These are phyloP conservation scores for Stipa capillata DNA, from an alignment of 176 grass and related monocot species.

Conservation along the genomic window DNA sequence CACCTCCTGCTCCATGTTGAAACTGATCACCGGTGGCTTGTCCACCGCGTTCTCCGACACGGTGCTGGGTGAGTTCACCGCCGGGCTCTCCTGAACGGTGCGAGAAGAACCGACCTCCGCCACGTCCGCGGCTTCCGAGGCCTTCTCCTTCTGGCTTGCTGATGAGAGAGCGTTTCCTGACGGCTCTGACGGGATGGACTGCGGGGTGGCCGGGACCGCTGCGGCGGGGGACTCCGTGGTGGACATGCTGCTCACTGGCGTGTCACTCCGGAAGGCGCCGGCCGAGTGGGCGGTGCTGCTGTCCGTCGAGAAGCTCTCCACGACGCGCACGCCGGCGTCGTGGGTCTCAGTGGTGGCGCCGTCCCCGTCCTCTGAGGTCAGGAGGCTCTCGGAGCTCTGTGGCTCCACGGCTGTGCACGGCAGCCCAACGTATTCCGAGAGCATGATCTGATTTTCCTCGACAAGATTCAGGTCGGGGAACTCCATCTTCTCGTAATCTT, in stretches of 20 bases:
- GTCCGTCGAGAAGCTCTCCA: constrained; percentile 73
- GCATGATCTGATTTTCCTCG: constrained; percentile 88
- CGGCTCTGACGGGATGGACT: constrained; percentile 32
- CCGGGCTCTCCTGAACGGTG: constrained; percentile 26
- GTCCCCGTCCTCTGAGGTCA: constrained; percentile 52
- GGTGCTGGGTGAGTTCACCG: constrained; percentile 28
- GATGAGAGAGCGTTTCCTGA: constrained; percentile 29
- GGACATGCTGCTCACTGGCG: constrained; percentile 64
- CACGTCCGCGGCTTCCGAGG: constrained; percentile 29
- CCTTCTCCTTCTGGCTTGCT: constrained; percentile 40
- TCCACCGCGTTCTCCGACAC: constrained; percentile 37
- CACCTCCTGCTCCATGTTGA: constrained; percentile 76
- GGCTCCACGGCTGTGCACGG: constrained; percentile 52
- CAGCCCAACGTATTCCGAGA: constrained; percentile 74
- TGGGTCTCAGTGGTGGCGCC: constrained; percentile 41
- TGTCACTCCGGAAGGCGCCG: constrained; percentile 30
- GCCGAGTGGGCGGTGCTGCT: constrained; percentile 38
- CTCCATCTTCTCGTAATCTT: constrained; percentile 84
- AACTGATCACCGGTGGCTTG: constrained; percentile 67
- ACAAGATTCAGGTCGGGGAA: constrained; percentile 92
- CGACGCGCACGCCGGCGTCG: constrained; percentile 64
- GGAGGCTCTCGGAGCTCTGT: constrained; percentile 71
- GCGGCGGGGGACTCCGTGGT: constrained; percentile 49
- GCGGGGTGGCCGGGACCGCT: constrained; percentile 46
- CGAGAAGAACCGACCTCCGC: constrained; percentile 58